Evolutionary conservation across 1,284 basidiomycete species (phyloP), one percentile per base, ranked within the genome.

Genomic region (Tilletia indica): DNA sequence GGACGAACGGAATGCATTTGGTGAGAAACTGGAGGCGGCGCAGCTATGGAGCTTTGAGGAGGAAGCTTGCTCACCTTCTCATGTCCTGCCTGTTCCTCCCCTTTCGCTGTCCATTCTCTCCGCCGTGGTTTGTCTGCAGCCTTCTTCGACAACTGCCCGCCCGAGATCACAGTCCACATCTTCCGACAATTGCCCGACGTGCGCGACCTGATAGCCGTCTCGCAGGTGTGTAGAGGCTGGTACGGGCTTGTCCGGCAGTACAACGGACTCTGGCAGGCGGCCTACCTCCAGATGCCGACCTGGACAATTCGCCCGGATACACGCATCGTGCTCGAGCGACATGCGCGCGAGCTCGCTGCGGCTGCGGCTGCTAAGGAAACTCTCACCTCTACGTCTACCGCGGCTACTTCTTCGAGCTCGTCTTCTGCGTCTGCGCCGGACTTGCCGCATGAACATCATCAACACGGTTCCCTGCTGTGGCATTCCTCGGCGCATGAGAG

Each of bases 241-340:
- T 51, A 76, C n/a, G 42, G 48, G 2, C 8, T 76, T 5, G 76
- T 75, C 2, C 56, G 71, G 72, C 74, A 77, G 31, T 70, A 71
- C 49, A 47, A 64, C 2, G 71, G 61, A 34, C 61, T 80, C 2
- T 80, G 79, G 79, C 70, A 74, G 2, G 68, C 71, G 21, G 42
- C 72, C n/a, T 80, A 78, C 72, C 74, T 76, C 39, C 68, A 64
- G 0, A 61, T 70, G 5, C 73, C 74, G 0, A 77, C 76, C 8
- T 80, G 79, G 79, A 71, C 73, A 3, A 76, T 78, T 8, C 67
- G 77, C 0, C 73, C 74, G 48, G 75, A 76, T n/a, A 75, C 78
- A 19, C 74, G 75, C 34, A 16, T 73, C 5, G 73, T 77, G 9
- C 68, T 78, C 12, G 68, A 72, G 68, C 72, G 73, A 31, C n/a